These are phyloP conservation scores for Neurospora hispaniola DNA, from an alignment of 495 filamentous ascomycete species.

Conservation along the genomic window DNA sequence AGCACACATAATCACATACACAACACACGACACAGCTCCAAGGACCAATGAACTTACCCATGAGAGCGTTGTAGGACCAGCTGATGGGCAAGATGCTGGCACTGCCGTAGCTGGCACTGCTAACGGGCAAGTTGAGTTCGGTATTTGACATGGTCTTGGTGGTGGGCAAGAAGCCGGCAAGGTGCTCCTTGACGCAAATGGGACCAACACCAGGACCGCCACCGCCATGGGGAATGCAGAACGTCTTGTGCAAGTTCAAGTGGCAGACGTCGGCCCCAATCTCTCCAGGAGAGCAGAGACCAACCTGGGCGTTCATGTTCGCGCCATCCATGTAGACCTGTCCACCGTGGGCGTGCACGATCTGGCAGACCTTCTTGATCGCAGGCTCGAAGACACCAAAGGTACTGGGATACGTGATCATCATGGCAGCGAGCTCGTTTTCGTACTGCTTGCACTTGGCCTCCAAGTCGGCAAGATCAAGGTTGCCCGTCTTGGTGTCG, in stretches of 20 bases:
- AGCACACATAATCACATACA: not conserved
- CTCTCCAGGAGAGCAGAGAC: slow-evolving; percentile 90
- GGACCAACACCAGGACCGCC: slow-evolving; percentile 93
- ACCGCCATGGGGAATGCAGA: slow-evolving; percentile 97
- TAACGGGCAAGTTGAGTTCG: slow-evolving; percentile 52
- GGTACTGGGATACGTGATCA: slow-evolving; percentile 97
- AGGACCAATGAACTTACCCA: slow-evolving; percentile 44
- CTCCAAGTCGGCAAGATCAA: slow-evolving; percentile 79
- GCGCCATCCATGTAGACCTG: slow-evolving; percentile 99
- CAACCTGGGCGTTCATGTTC: slow-evolving; percentile 99
- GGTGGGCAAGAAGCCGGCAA: slow-evolving; percentile 69
- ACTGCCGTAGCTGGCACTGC: slow-evolving; percentile 81
- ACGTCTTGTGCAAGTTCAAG: slow-evolving; percentile 96
- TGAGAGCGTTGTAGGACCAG: slow-evolving; percentile 97
- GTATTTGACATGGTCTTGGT: slow-evolving; percentile 38
- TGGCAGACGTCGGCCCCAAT: slow-evolving; percentile 98
- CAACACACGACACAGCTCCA: not conserved
- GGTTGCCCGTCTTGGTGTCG: slow-evolving; percentile 75
- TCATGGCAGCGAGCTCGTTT: slow-evolving; percentile 83
- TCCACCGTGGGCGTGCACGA: slow-evolving; percentile 82
- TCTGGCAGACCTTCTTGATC: slow-evolving; percentile 73
- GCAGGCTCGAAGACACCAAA: slow-evolving; percentile 93
- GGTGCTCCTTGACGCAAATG: slow-evolving; percentile 81
- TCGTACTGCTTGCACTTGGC: slow-evolving; percentile 81
- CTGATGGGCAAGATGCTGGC: slow-evolving; percentile 93